Conservation (phyloP, 2,329 filamentous ascomycete species). For the Neofusicoccum sp. region DNA sequence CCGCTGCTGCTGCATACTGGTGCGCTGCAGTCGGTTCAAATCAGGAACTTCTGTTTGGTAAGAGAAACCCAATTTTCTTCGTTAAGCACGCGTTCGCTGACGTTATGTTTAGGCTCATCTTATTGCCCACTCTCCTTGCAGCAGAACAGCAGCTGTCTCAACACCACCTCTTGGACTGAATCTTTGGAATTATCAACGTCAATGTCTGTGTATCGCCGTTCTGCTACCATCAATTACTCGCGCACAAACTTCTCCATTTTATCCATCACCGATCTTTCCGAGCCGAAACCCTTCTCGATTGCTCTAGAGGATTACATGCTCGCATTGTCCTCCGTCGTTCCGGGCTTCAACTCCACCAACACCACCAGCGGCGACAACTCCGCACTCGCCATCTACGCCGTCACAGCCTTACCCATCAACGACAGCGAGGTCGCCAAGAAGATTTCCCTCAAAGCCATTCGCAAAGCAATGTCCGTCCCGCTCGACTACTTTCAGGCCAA, state of each 20-base stretch:
- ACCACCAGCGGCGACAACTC: conserved; percentile 8
- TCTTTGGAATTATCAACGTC: not conserved
- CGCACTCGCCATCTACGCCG: conserved; percentile 3
- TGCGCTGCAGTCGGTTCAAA: not conserved
- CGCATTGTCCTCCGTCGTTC: conserved; percentile 2
- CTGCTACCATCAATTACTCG: conserved; percentile 12
- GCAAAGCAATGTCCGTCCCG: conserved; percentile 7
- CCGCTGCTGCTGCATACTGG: conserved; percentile 7
- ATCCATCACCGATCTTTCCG: conserved; percentile 7
- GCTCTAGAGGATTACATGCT: conserved; percentile 9
- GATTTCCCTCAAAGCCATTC: not conserved
- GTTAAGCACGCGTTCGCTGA: not conserved
- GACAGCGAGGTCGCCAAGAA: conserved; percentile 15
- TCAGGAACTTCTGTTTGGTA: conserved; percentile 12
- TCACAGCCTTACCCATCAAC: conserved; percentile 15
- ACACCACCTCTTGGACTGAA: not conserved
- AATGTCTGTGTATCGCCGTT: conserved; percentile 11
- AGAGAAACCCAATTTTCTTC: not conserved
- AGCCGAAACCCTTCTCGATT: not conserved
- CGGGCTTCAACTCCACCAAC: not conserved
- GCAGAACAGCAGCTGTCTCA: not conserved
- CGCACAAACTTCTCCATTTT: conserved; percentile 11
- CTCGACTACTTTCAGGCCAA: conserved; percentile 15
- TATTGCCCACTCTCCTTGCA: conserved; percentile 12
- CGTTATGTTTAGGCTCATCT: not conserved